Base-by-base conservation (phyloP, 176 grass and related monocot genomes). In the Miscanthus lutarioriparius region DNA sequence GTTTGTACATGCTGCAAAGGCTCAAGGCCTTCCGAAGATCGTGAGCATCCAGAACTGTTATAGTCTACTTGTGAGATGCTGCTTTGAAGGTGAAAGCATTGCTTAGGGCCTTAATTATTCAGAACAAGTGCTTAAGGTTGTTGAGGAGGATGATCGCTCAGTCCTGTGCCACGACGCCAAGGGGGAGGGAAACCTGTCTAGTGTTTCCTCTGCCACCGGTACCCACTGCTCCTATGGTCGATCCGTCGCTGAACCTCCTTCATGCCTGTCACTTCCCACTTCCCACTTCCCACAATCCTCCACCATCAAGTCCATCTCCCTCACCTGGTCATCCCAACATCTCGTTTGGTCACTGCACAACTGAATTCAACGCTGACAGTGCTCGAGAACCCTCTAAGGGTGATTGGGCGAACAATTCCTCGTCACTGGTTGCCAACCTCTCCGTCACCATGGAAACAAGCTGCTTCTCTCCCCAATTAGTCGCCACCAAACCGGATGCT, bases 31-130 rank as follows among this genome's bases (percentile, higher is more conserved):
- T 58, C 92, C 92, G 2, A 97, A 93, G 85, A 95, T 97, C 43
- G 87, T 93, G 72, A 95, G 95, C 92, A 97, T 95, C 65, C 87
- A 97, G 82, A 97, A 97, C 28, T 84, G 89, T 72, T 93, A 97
- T 51, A 97, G 88, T 76, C 91, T 97, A 74, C 72, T 97, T 82
- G 79, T 76, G 56, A 89, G 95, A 79, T 95, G 92, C 76, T 78
- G 45, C 33, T 95, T 95, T 30, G 95, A 97, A 95, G 92, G 95
- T 93, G 84, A 87, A 82, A 28, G 10, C 2, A 86, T 83, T 69
- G 0, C 36, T 65, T 23, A 58, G 53, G 20, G 53, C 7, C 53
- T 56, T 56, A 56, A 22, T 56, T 56, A 56, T 56, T 56, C 20
- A 56, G 7, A 56, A 56, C 53, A 56, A 56, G 20, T 56, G 20